These are phyloP conservation scores for Amanita thiersii DNA, from an alignment of 768 basidiomycete species.

Conservation along the genomic window DNA sequence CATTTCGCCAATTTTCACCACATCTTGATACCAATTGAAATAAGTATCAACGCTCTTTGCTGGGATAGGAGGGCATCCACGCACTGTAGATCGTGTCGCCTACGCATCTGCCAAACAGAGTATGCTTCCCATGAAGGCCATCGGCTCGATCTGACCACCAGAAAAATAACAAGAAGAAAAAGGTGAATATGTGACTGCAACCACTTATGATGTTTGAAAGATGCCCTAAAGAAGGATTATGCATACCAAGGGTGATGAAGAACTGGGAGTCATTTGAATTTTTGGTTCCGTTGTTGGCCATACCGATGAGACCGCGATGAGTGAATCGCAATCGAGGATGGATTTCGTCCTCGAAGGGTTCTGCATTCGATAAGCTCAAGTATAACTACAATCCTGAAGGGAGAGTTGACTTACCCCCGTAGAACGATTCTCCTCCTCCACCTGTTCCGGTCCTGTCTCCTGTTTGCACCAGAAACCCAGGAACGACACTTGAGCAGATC, in stretches of 20 bases:
- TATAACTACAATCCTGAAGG: not conserved
- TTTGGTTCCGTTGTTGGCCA: conserved; percentile 87
- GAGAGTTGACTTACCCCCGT: conserved; percentile 49
- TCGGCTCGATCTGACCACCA: conserved; percentile 72
- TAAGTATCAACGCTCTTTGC: not conserved
- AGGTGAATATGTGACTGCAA: not conserved
- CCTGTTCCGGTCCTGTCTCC: conserved; percentile 92
- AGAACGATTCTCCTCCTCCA: conserved; percentile 89
- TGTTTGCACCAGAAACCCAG: conserved; percentile 89
- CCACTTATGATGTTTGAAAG: too few species aligned
- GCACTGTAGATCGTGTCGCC: conserved; percentile 88
- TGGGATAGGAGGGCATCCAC: conserved; percentile 17
- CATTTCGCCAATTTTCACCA: conserved; percentile 84
- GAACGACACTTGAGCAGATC: conserved; percentile 53
- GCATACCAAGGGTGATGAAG: conserved; percentile 82
- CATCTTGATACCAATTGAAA: conserved; percentile 43
- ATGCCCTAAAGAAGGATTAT: too few species aligned
- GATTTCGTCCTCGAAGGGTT: conserved; percentile 91
- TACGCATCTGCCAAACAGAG: conserved; percentile 83
- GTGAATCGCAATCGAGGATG: conserved; percentile 85
- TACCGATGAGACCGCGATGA: conserved; percentile 86
- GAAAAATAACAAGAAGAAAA: not conserved
- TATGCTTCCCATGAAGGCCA: conserved; percentile 91
- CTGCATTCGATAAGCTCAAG: conserved; percentile 28
- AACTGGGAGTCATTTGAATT: conserved; percentile 94